Evolutionary conservation across 768 basidiomycete species (phyloP).

Genomic region (Hericium erinaceus): DNA sequence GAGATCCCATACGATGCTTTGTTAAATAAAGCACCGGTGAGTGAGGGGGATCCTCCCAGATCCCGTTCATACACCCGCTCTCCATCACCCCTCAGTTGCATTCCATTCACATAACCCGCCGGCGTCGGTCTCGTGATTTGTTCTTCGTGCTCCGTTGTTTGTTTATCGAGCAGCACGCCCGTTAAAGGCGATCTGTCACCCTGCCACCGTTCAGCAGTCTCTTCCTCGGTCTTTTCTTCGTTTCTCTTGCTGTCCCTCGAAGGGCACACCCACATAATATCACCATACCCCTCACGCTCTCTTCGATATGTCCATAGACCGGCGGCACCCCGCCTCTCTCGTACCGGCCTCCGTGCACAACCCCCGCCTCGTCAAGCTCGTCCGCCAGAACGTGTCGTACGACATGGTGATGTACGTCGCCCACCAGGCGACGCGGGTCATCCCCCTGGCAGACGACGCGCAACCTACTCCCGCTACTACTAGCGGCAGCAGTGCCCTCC

Average conservation of each 20-base stretch:
- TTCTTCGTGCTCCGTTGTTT: conserved; percentile 4
- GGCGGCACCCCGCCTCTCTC: conserved; percentile 73
- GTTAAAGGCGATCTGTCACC: neutral
- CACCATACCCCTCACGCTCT: conserved; percentile 25
- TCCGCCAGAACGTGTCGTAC: conserved; percentile 66
- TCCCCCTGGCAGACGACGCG: conserved; percentile 53
- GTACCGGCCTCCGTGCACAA: conserved; percentile 69
- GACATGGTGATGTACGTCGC: conserved; percentile 88
- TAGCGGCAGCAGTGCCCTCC: conserved; percentile 29
- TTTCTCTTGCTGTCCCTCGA: conserved; percentile 25
- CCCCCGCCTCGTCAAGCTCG: conserved; percentile 69
- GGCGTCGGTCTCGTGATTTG: conserved; percentile 5
- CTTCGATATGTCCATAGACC: conserved; percentile 29
- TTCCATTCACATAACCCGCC: neutral
- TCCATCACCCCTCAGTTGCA: neutral
- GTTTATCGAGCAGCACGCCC: neutral
- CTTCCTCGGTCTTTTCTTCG: conserved; percentile 14
- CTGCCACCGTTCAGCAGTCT: neutral
- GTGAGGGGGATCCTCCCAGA: too few relatives aligned
- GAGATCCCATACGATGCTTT: neutral
- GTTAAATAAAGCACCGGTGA: neutral
- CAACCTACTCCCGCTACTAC: conserved; percentile 14
- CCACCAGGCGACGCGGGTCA: conserved; percentile 64
- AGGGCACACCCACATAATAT: conserved; percentile 23
- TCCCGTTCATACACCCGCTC: too few relatives aligned